Evolutionary conservation across 169 alveolate genomes (phyloP), one percentile per base, ranked within the genome.

Genomic region (Cardiosporidium cionae): DNA sequence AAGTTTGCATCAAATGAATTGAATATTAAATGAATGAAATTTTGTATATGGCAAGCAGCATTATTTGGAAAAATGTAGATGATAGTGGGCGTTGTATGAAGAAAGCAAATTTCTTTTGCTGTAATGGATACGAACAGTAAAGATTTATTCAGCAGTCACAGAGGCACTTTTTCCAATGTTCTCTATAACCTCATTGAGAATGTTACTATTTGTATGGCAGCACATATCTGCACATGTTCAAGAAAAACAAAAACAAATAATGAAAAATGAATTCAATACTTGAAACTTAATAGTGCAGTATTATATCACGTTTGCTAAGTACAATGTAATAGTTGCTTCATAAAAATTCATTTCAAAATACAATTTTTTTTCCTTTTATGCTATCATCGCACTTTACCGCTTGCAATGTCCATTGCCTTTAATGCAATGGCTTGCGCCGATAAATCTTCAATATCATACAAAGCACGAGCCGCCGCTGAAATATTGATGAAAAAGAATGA

Each of bases 401-500:
- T 72, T 72, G 72, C 89, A 87, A 29, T n/a, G n/a, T n/a, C n/a
- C n/a, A n/a, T n/a, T n/a, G n/a, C n/a, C n/a, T n/a, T n/a, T n/a
- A n/a, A n/a, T n/a, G n/a, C n/a, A n/a, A 88, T 88, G 53, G 85
- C 87, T 23, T 81, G 82, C 1, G 93, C 93, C 22, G 76, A 69
- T 69, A 88, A 36, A 32, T 84, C 80, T 29, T 74, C 87, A 32
- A 86, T 74, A 52, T 86, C 91, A 29, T 79, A 79, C 16, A 88
- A 80, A 29, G 91, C 93, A 35, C 87, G 66, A 22, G 93, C 93
- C 3, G 93, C 93, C 16, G 91, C 90, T 81, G 76, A 32, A 27
- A 52, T n/a, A 1, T 28, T n/a, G n/a, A 27, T 25, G 2, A 25
- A 2, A 28, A 1, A 25, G 25, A 58, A 58, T 4, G 25, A 5